Evolutionary conservation across 768 basidiomycete species (phyloP), one percentile per base, ranked within the genome.

Genomic region (Tricholoma sp.): DNA sequence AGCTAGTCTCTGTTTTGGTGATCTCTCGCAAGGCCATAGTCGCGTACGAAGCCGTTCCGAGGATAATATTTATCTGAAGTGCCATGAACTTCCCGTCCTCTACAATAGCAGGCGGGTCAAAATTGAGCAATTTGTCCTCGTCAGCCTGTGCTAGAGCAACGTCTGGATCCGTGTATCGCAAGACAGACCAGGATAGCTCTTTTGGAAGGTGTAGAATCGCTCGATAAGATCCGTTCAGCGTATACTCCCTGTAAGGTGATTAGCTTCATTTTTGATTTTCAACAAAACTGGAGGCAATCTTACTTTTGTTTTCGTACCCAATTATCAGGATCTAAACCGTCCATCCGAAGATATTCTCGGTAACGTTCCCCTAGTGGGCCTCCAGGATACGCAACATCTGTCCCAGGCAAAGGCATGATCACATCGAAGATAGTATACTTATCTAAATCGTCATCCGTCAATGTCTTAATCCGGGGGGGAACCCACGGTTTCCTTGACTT

Each of bases 11-110:
- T 33, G 89, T 91, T 74, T 96, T 98, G 12, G 94, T 94, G 44
- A 97, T 84, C 72, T 97, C 94, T 41, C 94, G 84, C 62, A 99
- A 70, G 3, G 95, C 96, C 97, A 99, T 99, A 2, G 97, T 99
- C 1, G 97, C 97, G 71, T 98, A 99, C 4, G 93, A 88, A 0
- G 93, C 90, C 6, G 93, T 92, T 12, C 91, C 93, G 13, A 99
- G 80, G n/a, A 80, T 83, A 53, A 98, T 72, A 37, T 85, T 74
- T 58, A 99, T 83, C 65, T 95, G 94, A 34, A 99, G 73, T 4
- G 96, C 95, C 70, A 85, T 76, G 69, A 96, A 96, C 64, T 83
- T 87, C 24, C 95, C 95, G 48, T 88, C 80, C 53, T 85, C 81
- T 3, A 75, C 78, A 32, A 83, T 68, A 1, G 75, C 77, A 8